Evolutionary conservation across 169 alveolate species (phyloP).

Genomic region (Plasmodium falciparum): DNA sequence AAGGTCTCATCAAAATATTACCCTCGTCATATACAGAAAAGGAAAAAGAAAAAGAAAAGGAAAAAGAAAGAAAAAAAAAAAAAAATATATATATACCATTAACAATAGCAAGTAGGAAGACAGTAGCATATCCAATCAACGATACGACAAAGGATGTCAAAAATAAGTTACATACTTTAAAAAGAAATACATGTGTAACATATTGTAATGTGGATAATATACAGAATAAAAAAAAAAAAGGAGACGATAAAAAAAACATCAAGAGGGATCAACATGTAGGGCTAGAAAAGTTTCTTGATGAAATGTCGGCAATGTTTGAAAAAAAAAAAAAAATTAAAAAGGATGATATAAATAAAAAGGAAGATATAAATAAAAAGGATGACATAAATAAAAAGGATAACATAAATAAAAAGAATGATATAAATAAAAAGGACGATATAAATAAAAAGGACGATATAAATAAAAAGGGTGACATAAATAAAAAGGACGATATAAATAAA

Average conservation of each 20-base stretch:
- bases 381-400: neutral
- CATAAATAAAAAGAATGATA: too few species aligned
- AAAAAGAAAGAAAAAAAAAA: too few species aligned
- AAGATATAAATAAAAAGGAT: neutral
- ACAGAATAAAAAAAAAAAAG: neutral
- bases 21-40: too few species aligned
- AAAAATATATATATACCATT: too few species aligned
- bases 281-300: neutral
- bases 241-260: neutral
- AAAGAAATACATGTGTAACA: neutral
- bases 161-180: neutral
- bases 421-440: neutral
- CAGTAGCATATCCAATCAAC: neutral
- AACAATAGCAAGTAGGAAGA: neutral
- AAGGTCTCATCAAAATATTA: too few species aligned
- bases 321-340: neutral
- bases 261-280: neutral
- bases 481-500: neutral
- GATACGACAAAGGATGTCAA: neutral
- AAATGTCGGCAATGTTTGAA: slow-evolving; percentile 4
- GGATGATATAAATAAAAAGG: neutral
- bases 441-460: neutral
- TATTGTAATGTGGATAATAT: neutral
- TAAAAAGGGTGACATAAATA: neutral
- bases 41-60: too few species aligned